Evolutionary conservation across 202 grass and related monocot species (phyloP).

Genomic region (Sporobolus alterniflorus): DNA sequence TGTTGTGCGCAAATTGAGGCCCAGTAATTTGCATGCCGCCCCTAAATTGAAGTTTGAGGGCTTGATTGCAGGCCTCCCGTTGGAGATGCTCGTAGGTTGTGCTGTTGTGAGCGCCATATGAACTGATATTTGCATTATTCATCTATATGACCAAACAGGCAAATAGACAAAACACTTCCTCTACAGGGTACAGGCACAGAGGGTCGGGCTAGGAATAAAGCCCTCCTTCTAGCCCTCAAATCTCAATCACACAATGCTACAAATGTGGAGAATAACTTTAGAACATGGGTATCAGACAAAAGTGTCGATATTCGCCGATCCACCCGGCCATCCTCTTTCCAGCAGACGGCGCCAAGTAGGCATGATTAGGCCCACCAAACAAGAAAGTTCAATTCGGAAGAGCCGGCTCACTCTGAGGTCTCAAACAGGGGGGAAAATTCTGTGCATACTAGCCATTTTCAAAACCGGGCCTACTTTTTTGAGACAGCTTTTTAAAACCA

Average conservation of each 20-base stretch:
- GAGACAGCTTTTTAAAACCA: no score
- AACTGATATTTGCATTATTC: neutral
- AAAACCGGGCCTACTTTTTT: no score
- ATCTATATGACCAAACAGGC: neutral
- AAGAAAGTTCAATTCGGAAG: neutral
- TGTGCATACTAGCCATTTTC: no score
- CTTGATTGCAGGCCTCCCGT: no score
- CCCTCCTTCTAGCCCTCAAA: neutral
- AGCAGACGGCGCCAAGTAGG: conserved; percentile 1
- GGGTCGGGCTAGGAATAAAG: conserved; percentile 31
- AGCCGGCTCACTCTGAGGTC: neutral
- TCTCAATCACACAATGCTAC: conserved; percentile 8
- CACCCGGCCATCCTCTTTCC: conserved; percentile 30
- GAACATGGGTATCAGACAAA: conserved; percentile 37
- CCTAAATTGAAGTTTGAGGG: no score
- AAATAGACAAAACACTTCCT: conserved; percentile 1
- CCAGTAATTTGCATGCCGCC: no score
- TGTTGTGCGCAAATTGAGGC: no score
- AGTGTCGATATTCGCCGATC: conserved; percentile 28
- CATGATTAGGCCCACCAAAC: neutral
- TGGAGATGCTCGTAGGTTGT: neutral
- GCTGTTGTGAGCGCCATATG: neutral
- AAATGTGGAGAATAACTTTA: conserved; percentile 21
- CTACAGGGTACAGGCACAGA: neutral
- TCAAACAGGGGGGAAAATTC: no score